Base-by-base conservation (phyloP, 2,329 filamentous ascomycete genomes). In the Ilyonectria mors-panacis region DNA sequence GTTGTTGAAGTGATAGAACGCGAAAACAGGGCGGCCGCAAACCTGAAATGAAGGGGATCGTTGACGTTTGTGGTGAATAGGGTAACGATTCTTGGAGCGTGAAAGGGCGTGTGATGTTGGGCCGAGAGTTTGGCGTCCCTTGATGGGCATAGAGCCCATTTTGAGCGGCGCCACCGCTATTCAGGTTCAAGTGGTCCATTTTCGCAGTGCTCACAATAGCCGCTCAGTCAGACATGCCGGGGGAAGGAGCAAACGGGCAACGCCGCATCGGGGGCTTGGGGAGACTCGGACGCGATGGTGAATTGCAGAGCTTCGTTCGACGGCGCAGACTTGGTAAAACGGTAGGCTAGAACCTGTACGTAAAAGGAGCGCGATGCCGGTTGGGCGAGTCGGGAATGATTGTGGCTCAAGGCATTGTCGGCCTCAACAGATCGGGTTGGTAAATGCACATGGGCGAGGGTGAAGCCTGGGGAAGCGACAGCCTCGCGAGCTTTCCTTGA, bases 11-110 rank as follows among this genome's bases (percentile, higher is more conserved):
- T 28, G 17, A 48, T 28, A 47, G 33, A 28, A 17, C 13, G 10
- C 37, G 21, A n/a, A 35, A 42, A 58, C 19, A 35, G 19, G 39
- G 42, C 26, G 54, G 50, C 9, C 59, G 76, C 85, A 70, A 81
- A 94, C 93, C 90, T 72, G 92, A 88, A 78, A 92, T 89, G 79
- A 95, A 94, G 3, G 93, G 93, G 59, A 93, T 87, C 55, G 95
- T 92, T 4, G 93, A 94, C 55, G 91, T 93, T 78, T 95, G 91
- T 26, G 94, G 93, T 58, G 93, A 93, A 81, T 91, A 95, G n/a
- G 93, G 92, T 51, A 96, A 85, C 33, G 93, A 93, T 77, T 96
- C 92, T 63, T 92, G 88, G 13, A 96, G 87, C 4, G 87, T 88
- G 76, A 91, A 89, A 1, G 90, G 85, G 61, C 85, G 79, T 44